Conservation (phyloP, 768 basidiomycete species). For the Leccinum variicolor region DNA sequence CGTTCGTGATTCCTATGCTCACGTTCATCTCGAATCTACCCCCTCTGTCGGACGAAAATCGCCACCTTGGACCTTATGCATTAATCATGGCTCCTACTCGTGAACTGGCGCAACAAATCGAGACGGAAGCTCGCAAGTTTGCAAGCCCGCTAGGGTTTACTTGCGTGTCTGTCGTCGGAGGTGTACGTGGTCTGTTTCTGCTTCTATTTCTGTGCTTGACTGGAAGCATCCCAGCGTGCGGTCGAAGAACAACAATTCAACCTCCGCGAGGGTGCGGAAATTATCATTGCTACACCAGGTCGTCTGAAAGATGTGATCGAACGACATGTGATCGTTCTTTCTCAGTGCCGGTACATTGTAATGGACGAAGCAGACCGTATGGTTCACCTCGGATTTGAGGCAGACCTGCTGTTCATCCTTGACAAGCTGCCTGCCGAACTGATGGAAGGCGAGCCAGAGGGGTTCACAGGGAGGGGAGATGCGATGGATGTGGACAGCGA, state of each 20-base stretch:
- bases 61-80: constrained; percentile 91
- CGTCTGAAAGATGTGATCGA: constrained; percentile 98
- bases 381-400: constrained; percentile 97
- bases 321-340: constrained; percentile 90
- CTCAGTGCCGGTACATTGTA: constrained; percentile 97
- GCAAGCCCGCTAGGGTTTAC: constrained; percentile 86
- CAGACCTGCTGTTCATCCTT: constrained; percentile 89
- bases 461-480: constrained; percentile 31
- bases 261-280: constrained; percentile 96
- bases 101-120: constrained; percentile 97
- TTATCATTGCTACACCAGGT: constrained; percentile 98
- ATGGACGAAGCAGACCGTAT: constrained; percentile 99
- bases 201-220: constrained; percentile 12
- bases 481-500: constrained; percentile 77
- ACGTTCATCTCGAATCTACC: constrained; percentile 88
- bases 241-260: constrained; percentile 99
- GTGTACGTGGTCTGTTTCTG: constrained; percentile 43
- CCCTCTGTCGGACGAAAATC: constrained; percentile 85
- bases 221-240: constrained; percentile 51
- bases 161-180: constrained; percentile 98
- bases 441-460: constrained; percentile 70
- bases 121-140: constrained; percentile 89
- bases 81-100: constrained; percentile 96
- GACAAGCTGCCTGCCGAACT: constrained; percentile 87
- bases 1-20: constrained; percentile 98